These are phyloP conservation scores for Gynandropsis gynandra DNA, from an alignment of 345 rosid genomes.

Conservation along the genomic window DNA sequence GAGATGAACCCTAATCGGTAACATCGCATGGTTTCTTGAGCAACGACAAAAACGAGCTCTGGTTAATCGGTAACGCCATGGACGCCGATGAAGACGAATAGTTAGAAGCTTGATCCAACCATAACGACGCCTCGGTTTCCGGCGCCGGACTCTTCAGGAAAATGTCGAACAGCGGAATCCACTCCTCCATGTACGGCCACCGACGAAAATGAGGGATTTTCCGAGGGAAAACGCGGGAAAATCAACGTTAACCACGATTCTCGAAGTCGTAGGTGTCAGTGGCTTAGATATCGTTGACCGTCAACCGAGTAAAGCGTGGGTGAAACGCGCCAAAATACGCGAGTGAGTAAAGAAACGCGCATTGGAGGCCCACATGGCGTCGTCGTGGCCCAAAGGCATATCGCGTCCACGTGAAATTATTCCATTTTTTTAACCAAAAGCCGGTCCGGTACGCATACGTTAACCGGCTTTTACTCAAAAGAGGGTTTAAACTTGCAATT, in stretches of 20 bases:
- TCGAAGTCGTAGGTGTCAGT: no score
- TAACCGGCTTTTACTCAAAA: not conserved
- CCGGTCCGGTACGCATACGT: conserved; percentile 21
- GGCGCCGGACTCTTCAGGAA: conserved; percentile 53
- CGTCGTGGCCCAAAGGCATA: not conserved
- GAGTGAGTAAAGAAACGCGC: conserved; percentile 12
- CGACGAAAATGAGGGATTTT: not conserved
- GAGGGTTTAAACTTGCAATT: no score
- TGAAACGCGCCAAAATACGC: not conserved
- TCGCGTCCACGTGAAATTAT: conserved; percentile 15
- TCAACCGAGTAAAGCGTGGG: no score
- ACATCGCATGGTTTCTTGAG: conserved; percentile 33
- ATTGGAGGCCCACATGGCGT: not conserved
- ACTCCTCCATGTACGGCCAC: conserved; percentile 69
- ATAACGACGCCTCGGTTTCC: conserved; percentile 62
- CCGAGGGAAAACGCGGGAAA: not conserved
- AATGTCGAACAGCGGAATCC: conserved; percentile 58
- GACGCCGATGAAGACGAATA: conserved; percentile 28
- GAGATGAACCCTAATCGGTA: conserved; percentile 26
- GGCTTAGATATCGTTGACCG: no score
- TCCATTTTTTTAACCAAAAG: conserved; percentile 8
- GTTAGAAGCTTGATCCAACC: conserved; percentile 46
- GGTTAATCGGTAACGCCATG: conserved; percentile 35
- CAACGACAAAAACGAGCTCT: conserved; percentile 53
- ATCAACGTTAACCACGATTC: not conserved